A percentile compares a stretch with the other conserved stretches of the same genome.
Conservation (phyloP, 2,329 filamentous ascomycete species). For the Beauveria scarabaeidicola region DNA sequence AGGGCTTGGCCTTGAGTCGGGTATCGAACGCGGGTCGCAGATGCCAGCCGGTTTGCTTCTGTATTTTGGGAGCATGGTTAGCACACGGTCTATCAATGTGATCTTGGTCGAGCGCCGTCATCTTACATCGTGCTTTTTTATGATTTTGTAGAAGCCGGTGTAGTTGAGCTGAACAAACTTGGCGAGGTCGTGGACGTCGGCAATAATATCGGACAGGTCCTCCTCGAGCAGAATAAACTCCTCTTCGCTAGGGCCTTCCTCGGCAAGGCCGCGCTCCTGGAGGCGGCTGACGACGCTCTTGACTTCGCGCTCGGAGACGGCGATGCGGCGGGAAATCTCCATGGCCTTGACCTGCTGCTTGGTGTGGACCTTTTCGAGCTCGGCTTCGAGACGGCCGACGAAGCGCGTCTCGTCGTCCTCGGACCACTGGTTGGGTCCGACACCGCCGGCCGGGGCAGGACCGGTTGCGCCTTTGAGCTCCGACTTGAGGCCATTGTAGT, state of each 20-base stretch:
- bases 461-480: slow-evolving; percentile 70
- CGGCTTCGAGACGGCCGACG: slow-evolving; percentile 75
- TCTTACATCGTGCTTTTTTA: slow-evolving; percentile 95
- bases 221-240: slow-evolving; percentile 92
- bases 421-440: slow-evolving; percentile 60
- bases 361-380: slow-evolving; percentile 95
- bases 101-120: not conserved
- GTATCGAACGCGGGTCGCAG: slow-evolving; percentile 94
- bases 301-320: slow-evolving; percentile 81
- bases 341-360: slow-evolving; percentile 97
- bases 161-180: slow-evolving; percentile 99
- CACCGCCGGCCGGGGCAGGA: slow-evolving; percentile 30
- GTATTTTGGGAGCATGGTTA: not conserved
- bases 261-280: slow-evolving; percentile 49
- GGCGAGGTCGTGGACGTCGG: slow-evolving; percentile 93
- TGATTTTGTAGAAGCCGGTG: slow-evolving; percentile 98
- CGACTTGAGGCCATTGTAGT: slow-evolving; percentile 87
- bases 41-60: slow-evolving; percentile 94
- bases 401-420: slow-evolving; percentile 89
- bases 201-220: slow-evolving; percentile 94
- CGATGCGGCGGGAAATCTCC: slow-evolving; percentile 87
- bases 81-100: not conserved
- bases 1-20: slow-evolving; percentile 88
- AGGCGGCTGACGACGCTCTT: slow-evolving; percentile 73
- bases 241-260: slow-evolving; percentile 67